Base-by-base conservation (phyloP, 176 grass and related monocot genomes). In the Alopecurus myosuroides region DNA sequence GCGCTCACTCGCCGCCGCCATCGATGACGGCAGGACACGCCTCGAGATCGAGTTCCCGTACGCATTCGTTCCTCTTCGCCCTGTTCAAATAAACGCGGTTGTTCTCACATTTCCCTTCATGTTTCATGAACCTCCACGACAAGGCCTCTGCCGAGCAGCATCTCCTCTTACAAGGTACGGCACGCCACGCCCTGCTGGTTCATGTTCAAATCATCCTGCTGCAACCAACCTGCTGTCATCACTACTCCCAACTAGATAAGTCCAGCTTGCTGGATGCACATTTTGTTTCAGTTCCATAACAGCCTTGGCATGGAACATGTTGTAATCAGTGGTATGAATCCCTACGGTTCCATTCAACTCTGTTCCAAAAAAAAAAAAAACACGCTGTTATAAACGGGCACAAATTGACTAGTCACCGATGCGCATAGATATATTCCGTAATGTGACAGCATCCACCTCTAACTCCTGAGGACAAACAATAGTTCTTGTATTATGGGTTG, bases 11-110 rank as follows among this genome's bases (percentile, higher is more conserved):
- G 83, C 91, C 75, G 78, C 55, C 52, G 96, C 96, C 68, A 80
- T 98, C 51, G 92, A 89, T 40, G 89, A 90, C 42, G 89, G 96
- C 69, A 90, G 88, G 80, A 93, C 85, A 3, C 93, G 96, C 57
- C 91, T 98, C 80, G 96, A 95, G 89, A 94, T 95, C 52, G 96
- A 98, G 61, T 98, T 98, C 89, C 96, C 96, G 93, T 98, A 26
- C 4, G 2, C 18, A 4, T 13, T 9, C n/a, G n/a, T n/a, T n/a
- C n/a, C n/a, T n/a, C n/a, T n/a, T n/a, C n/a, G n/a, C n/a, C n/a
- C n/a, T n/a, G n/a, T n/a, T n/a, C n/a, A n/a, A n/a, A n/a, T n/a
- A n/a, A n/a, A n/a, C n/a, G n/a, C n/a, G n/a, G n/a, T n/a, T n/a
- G n/a, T n/a, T 56, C 33, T 64, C 19, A 49, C 82, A 3, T 76